Percentiles rank a stretch among this genome's conserved stretches.
These are phyloP conservation scores for Aspergillus taichungensis DNA, from an alignment of 495 filamentous ascomycete genomes.

Conservation along the genomic window DNA sequence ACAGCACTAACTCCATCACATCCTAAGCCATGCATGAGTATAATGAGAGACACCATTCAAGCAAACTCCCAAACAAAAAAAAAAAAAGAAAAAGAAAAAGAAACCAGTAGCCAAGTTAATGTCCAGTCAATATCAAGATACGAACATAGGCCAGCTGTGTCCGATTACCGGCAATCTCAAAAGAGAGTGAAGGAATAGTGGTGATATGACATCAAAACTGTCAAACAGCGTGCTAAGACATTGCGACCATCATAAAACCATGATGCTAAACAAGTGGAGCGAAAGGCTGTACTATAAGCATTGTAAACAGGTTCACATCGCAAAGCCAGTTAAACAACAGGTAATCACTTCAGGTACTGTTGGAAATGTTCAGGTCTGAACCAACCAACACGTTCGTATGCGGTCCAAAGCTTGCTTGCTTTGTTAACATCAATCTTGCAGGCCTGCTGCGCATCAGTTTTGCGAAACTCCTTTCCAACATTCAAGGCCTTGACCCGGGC, in stretches of 20 bases:
- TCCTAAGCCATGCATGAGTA: neutral
- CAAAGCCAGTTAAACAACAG: too few species aligned
- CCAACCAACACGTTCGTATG: slow-evolving; percentile 87
- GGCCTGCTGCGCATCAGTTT: slow-evolving; percentile 95
- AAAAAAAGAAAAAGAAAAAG: slow-evolving; percentile 1
- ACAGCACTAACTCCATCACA: neutral
- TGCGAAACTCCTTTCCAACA: slow-evolving; percentile 80
- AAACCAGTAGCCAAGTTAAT: neutral
- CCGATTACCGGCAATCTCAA: slow-evolving; percentile 2
- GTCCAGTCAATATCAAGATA: neutral
- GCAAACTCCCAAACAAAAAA: neutral
- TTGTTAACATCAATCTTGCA: slow-evolving; percentile 99
- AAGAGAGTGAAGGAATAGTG: neutral
- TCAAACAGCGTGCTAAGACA: too few species aligned
- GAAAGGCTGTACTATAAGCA: too few species aligned
- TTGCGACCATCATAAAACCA: too few species aligned
- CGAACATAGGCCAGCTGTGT: slow-evolving; percentile 5
- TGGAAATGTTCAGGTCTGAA: slow-evolving; percentile 57
- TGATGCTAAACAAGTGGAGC: too few species aligned
- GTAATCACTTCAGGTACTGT: slow-evolving; percentile 34
- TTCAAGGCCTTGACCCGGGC: slow-evolving; percentile 59
- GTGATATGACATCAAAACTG: too few species aligned
- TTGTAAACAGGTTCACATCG: too few species aligned
- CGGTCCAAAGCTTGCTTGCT: slow-evolving; percentile 89
- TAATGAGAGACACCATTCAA: neutral